These are phyloP conservation scores for Paraconiothyrium brasiliense DNA, from an alignment of 2,329 filamentous ascomycete genomes.

Conservation along the genomic window DNA sequence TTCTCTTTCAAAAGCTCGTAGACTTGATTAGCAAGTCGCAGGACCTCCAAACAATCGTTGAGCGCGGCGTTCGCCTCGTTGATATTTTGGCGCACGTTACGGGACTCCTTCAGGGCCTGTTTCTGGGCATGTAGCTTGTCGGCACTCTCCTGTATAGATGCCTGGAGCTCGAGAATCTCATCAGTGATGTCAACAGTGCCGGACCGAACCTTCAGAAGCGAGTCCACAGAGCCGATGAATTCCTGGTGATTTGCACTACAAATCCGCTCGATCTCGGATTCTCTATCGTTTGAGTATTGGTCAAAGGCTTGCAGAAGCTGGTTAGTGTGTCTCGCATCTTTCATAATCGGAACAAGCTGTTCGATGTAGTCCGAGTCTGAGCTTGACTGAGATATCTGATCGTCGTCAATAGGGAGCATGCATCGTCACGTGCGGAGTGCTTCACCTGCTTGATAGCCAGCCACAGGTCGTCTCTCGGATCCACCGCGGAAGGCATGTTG, in stretches of 20 bases:
- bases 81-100: constrained; percentile 92
- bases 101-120: constrained; percentile 89
- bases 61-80: constrained; percentile 89
- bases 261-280: constrained; percentile 91
- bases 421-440: neutral
- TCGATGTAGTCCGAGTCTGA: constrained; percentile 95
- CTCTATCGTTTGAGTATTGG: constrained; percentile 84
- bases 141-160: constrained; percentile 93
- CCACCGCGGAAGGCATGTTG: constrained; percentile 49
- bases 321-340: constrained; percentile 83
- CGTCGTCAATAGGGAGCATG: constrained; percentile 20
- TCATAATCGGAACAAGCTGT: constrained; percentile 91
- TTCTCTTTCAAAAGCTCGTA: constrained; percentile 92
- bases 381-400: constrained; percentile 88
- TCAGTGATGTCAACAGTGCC: constrained; percentile 87
- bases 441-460: constrained; percentile 61
- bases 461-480: constrained; percentile 59
- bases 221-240: constrained; percentile 92
- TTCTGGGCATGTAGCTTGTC: constrained; percentile 95
- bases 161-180: constrained; percentile 91
- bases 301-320: constrained; percentile 80
- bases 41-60: constrained; percentile 88
- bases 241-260: constrained; percentile 97
- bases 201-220: constrained; percentile 90
- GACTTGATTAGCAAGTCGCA: constrained; percentile 91